These are phyloP conservation scores for Lentinus brumalis DNA, from an alignment of 768 basidiomycete genomes.

Conservation along the genomic window DNA sequence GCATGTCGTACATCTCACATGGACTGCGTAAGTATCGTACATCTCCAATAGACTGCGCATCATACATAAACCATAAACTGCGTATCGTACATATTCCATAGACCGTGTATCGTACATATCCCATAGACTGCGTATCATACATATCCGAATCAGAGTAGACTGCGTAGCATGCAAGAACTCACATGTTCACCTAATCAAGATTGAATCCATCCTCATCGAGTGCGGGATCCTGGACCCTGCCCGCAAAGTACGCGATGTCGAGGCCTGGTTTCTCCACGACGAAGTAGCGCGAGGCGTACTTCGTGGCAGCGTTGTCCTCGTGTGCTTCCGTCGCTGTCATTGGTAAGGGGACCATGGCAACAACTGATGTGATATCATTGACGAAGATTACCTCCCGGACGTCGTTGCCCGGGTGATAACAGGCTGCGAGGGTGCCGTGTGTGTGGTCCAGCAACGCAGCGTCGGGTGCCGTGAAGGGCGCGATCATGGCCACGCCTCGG, in stretches of 20 bases:
- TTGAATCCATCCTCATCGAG: neutral
- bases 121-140: no score
- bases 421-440: neutral
- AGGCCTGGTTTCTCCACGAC: constrained; percentile 8
- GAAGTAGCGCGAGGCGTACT: neutral
- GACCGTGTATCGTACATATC: no score
- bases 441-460: neutral
- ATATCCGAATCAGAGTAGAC: no score
- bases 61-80: no score
- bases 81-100: no score
- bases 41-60: no score
- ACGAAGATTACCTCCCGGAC: neutral
- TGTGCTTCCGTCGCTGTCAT: neutral
- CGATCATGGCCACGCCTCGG: neutral
- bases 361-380: constrained; percentile 5
- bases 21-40: no score
- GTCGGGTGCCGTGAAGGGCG: neutral
- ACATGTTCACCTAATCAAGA: neutral
- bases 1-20: no score
- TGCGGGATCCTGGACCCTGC: neutral
- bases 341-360: constrained; percentile 15
- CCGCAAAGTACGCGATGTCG: neutral
- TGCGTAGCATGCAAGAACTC: no score
- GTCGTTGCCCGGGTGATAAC: neutral
- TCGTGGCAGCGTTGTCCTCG: neutral